These are phyloP conservation scores for Diaporthe humulicola DNA, from an alignment of 2,329 filamentous ascomycete species.

Conservation along the genomic window DNA sequence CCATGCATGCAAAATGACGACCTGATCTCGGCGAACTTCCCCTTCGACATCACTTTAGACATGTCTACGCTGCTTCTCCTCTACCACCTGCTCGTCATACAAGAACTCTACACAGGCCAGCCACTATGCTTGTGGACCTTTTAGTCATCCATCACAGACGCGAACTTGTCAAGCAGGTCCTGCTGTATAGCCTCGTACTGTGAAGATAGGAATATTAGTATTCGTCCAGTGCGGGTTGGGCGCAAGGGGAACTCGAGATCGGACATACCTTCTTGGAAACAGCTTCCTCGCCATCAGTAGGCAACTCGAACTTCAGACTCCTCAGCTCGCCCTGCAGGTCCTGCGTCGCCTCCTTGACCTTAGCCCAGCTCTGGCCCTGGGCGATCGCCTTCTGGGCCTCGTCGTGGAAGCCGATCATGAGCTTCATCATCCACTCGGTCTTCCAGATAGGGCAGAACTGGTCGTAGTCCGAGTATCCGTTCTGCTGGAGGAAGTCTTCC, in stretches of 20 bases:
- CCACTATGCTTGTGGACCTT: background rate
- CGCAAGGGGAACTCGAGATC: constrained; percentile 7
- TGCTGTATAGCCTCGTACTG: constrained; percentile 94
- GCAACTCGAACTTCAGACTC: constrained; percentile 97
- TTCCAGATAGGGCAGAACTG: constrained; percentile 99
- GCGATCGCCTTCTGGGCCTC: constrained; percentile 95
- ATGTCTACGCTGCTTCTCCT: background rate
- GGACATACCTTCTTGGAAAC: constrained; percentile 84
- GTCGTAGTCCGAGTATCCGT: constrained; percentile 98
- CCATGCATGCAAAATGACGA: constrained; percentile 35
- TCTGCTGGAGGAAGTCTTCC: constrained; percentile 99
- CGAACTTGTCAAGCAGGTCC: constrained; percentile 97
- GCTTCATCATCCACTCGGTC: constrained; percentile 99
- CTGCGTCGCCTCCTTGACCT: constrained; percentile 89
- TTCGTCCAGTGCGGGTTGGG: background rate
- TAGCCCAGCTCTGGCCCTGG: constrained; percentile 91
- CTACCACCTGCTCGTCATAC: constrained; percentile 1
- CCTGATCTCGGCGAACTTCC: background rate
- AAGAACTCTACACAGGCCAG: constrained; percentile 32
- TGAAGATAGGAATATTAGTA: constrained; percentile 53
- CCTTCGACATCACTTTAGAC: background rate
- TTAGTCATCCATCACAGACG: constrained; percentile 95
- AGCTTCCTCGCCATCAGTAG: constrained; percentile 83
- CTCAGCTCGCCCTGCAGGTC: constrained; percentile 89
- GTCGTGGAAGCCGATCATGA: constrained; percentile 98